Evolutionary conservation across 2,329 filamentous ascomycete species (phyloP).

Genomic region (Chaetomium globosum): DNA sequence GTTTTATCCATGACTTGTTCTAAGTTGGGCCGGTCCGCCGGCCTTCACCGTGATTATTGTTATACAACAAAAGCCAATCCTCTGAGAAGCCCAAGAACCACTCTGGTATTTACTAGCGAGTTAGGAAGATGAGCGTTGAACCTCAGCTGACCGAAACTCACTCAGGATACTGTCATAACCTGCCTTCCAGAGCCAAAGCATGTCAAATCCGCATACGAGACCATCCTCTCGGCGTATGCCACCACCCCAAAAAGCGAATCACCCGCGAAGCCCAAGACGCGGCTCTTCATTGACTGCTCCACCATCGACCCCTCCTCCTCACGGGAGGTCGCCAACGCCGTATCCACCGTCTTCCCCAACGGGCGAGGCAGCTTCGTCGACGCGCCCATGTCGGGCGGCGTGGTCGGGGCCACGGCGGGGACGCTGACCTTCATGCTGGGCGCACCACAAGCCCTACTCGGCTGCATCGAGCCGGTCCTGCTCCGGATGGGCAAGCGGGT

Average conservation of each 20-base stretch:
- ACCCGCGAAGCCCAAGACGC: conserved; percentile 56
- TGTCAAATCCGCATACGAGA: conserved; percentile 78
- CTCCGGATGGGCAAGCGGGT: conserved; percentile 83
- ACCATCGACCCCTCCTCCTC: conserved; percentile 93
- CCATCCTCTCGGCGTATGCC: conserved; percentile 54
- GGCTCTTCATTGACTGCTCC: conserved; percentile 92
- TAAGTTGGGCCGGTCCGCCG: conserved; percentile 67
- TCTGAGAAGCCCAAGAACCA: conserved; percentile 55
- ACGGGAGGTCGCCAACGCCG: conserved; percentile 70
- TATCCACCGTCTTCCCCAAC: conserved; percentile 56
- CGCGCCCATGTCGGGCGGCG: conserved; percentile 94
- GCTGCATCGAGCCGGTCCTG: conserved; percentile 69
- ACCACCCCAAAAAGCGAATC: conserved; percentile 52
- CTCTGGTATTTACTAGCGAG: background rate
- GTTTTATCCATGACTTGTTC: conserved; percentile 62
- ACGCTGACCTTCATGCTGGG: conserved; percentile 97
- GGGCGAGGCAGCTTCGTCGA: conserved; percentile 81
- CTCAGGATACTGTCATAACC: conserved; percentile 67
- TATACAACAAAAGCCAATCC: conserved; percentile 70
- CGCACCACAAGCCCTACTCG: conserved; percentile 61
- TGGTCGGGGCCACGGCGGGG: conserved; percentile 84
- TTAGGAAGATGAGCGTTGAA: background rate
- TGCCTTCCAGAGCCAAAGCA: conserved; percentile 88
- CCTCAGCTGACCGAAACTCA: conserved; percentile 21
- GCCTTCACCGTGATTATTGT: conserved; percentile 63